A percentile compares a stretch with the other conserved stretches of the same genome.
phyloP scores from a whole-genome alignment of 352 stramenopile genomes.

The Achlya hypogyna region DNA sequence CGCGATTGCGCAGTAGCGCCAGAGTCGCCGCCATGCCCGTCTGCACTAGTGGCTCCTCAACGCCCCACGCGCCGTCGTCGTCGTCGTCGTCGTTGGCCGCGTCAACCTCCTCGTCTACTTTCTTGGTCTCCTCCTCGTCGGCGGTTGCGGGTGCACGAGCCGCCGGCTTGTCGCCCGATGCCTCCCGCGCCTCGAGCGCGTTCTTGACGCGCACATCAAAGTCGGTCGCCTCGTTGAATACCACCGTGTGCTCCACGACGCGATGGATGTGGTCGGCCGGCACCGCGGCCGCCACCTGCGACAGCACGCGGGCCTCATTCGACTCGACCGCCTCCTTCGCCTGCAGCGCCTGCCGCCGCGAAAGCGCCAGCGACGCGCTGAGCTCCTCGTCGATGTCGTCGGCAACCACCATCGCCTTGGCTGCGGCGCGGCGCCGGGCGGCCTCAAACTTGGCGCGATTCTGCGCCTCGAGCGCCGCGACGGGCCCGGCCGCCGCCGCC shows the following conservation, averaged over 20 bases:
- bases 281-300: constrained; percentile 14
- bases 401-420: constrained; percentile 22
- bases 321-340: constrained; percentile 19
- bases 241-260: constrained; percentile 34
- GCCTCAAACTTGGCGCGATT: constrained; percentile 60
- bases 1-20: constrained; percentile 86
- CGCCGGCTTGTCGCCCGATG: not conserved
- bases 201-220: constrained; percentile 68
- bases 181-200: constrained; percentile 54
- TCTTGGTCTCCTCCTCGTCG: constrained; percentile 35
- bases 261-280: not conserved
- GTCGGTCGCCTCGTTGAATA: constrained; percentile 81
- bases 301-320: constrained; percentile 23
- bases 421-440: constrained; percentile 53
- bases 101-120: constrained; percentile 26
- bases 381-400: constrained; percentile 61
- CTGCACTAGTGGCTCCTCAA: constrained; percentile 77
- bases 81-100: constrained; percentile 41
- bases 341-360: constrained; percentile 44
- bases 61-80: constrained; percentile 54
- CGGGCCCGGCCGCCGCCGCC: constrained; percentile 20
- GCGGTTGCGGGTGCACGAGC: constrained; percentile 17
- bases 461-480: constrained; percentile 28
- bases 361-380: constrained; percentile 56
- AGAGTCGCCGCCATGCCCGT: constrained; percentile 89